phyloP scores from a whole-genome alignment of 2,329 filamentous ascomycete genomes.

The Fonsecaea erecta region DNA sequence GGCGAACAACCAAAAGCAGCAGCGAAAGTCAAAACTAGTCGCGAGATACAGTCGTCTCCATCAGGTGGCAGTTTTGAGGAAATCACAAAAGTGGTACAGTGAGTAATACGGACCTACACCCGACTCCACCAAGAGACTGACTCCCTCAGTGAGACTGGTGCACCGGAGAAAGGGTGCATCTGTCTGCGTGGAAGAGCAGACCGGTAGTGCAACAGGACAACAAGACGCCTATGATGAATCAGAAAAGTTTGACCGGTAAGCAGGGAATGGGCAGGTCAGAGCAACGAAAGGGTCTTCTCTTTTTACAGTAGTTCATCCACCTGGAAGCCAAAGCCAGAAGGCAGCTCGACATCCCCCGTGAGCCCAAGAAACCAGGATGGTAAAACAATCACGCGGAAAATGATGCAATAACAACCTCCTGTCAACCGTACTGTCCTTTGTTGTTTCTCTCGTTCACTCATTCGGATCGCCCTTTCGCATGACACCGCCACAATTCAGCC shows the following conservation, averaged over 20 bases:
- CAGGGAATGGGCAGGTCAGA: background rate
- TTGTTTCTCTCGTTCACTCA: slow-evolving; percentile 31
- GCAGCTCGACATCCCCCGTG: slow-evolving; percentile 1
- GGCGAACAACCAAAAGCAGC: background rate
- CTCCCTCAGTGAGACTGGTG: background rate
- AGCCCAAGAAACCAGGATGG: slow-evolving; percentile 12
- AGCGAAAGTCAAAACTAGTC: background rate
- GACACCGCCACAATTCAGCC: slow-evolving; percentile 25
- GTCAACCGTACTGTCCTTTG: slow-evolving; percentile 20
- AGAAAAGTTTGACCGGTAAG: slow-evolving; percentile 6
- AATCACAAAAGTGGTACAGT: background rate
- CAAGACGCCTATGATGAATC: slow-evolving; percentile 10
- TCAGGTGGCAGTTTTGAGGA: background rate
- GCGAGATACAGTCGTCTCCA: background rate
- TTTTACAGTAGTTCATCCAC: slow-evolving; percentile 2
- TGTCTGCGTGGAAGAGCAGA: background rate
- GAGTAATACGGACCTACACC: background rate
- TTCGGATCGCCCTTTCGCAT: slow-evolving; percentile 23
- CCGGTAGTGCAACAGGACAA: background rate
- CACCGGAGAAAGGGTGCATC: background rate
- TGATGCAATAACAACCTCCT: slow-evolving; percentile 28
- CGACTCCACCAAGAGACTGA: background rate
- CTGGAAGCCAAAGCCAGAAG: slow-evolving; percentile 4
- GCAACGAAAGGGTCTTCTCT: slow-evolving; percentile 6
- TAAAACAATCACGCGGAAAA: slow-evolving; percentile 15